Evolutionary conservation across 768 basidiomycete genomes (phyloP).

Genomic region (Lentinula aciculospora): DNA sequence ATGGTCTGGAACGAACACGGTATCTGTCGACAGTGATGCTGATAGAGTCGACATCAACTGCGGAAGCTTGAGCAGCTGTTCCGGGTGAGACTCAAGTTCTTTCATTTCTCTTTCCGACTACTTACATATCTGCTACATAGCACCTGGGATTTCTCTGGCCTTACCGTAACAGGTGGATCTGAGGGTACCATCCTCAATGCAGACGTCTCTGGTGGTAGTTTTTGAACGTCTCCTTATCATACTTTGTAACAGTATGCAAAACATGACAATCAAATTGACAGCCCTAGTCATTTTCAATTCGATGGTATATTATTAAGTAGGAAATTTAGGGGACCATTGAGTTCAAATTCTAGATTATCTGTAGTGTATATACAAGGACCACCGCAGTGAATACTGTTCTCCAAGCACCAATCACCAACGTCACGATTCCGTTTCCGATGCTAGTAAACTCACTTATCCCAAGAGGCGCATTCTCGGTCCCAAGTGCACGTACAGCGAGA

Average conservation of each 20-base stretch:
- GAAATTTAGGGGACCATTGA: too few species aligned
- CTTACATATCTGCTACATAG: background rate
- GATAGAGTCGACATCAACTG: slow-evolving; percentile 6
- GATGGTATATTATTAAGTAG: background rate
- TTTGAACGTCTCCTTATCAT: background rate
- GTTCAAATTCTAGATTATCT: background rate
- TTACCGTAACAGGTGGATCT: slow-evolving; percentile 1
- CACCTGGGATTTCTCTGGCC: slow-evolving; percentile 3
- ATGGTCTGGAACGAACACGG: slow-evolving; percentile 3
- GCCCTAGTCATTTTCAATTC: background rate
- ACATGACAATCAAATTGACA: background rate
- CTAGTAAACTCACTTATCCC: slow-evolving; percentile 1
- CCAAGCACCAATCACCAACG: background rate
- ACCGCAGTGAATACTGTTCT: background rate
- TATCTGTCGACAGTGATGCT: slow-evolving; percentile 1
- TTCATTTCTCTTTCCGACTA: background rate
- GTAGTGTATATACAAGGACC: background rate
- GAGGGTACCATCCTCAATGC: slow-evolving; percentile 1
- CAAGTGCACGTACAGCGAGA: slow-evolving; percentile 2
- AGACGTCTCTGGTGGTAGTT: slow-evolving; percentile 3
- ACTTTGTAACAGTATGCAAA: background rate
- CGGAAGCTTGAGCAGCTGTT: slow-evolving; percentile 4
- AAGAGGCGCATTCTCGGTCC: background rate
- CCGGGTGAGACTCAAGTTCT: background rate
- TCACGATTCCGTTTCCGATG: background rate